Evolutionary conservation across 2,329 filamentous ascomycete species (phyloP), one percentile per base, ranked within the genome.

Genomic region (Colletotrichum spaethianum): DNA sequence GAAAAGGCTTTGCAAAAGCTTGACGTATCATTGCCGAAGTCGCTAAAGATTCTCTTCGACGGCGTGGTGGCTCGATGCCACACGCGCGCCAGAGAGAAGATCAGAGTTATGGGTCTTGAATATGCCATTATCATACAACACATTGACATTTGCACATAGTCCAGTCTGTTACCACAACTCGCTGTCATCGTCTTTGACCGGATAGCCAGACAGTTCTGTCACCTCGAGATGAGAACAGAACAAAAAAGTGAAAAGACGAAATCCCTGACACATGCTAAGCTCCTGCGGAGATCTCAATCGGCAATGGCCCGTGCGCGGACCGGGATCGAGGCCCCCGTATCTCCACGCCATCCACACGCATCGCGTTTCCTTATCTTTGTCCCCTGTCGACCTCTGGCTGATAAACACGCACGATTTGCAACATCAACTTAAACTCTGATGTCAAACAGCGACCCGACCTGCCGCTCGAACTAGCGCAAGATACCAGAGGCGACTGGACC

Each of bases 331-430:
- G 4, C 20, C 18, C 46, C 63, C 42, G 31, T 56, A 33, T 72
- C 65, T 72, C 69, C 65, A 69, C 42, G 59, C 65, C 70, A 70
- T 64, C 70, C 70, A 72, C 70, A 72, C 65, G 65, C 53, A 60
- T 69, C 52, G 57, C 65, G 65, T 64, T 31, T 69, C 23, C 70
- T 72, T 72, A 72, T 72, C 70, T 72, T 55, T 60, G 65, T 57
- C 70, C 46, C 69, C 69, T 59, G 59, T 64, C 64, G 40, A 60
- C 59, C 7, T 44, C 65, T 31, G 4, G 9, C 60, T 55, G 64
- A 72, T 69, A 72, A 44, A 42, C 11, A 16, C n/a, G 57, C 50
- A 40, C 59, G 53, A 69, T 69, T 72, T 68, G 52, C 69, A 68
- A 63, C 50, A 33, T 52, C 57, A 42, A 63, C 20, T 46, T 14